These are phyloP conservation scores for Eimeria falciformis DNA, from an alignment of 169 alveolate genomes.

Conservation along the genomic window DNA sequence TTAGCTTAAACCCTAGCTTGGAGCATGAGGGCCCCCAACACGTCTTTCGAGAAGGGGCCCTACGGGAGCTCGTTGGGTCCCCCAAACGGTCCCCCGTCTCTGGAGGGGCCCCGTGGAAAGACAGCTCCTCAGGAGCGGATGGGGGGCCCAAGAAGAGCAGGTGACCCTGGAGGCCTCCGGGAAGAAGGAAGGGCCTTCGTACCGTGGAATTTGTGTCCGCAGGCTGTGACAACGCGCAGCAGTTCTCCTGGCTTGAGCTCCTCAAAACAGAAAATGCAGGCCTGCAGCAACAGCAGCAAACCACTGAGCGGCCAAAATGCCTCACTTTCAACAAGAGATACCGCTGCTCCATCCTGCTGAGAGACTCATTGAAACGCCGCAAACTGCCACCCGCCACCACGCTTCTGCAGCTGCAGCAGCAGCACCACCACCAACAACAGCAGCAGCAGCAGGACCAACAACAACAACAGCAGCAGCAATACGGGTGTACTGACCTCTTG, in stretches of 20 bases:
- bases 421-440: not conserved
- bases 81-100: too few relatives aligned
- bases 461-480: not conserved
- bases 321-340: too few relatives aligned
- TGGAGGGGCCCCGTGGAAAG: not conserved
- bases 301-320: not conserved
- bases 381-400: too few relatives aligned
- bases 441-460: not conserved
- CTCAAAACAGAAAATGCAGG: constrained; percentile 50
- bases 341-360: too few relatives aligned
- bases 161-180: not conserved
- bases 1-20: not conserved
- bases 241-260: constrained; percentile 51
- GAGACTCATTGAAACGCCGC: too few relatives aligned
- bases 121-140: not conserved
- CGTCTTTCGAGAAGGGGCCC: constrained; percentile 1
- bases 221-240: constrained; percentile 50
- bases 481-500: constrained; percentile 12
- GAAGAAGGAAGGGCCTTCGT: not conserved
- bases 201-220: constrained; percentile 60
- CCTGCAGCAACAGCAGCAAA: not conserved
- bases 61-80: not conserved
- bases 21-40: not conserved
- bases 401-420: constrained; percentile 20
- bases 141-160: not conserved